phyloP scores from a whole-genome alignment of 345 rosid species.

The Eutrema heterophyllum region DNA sequence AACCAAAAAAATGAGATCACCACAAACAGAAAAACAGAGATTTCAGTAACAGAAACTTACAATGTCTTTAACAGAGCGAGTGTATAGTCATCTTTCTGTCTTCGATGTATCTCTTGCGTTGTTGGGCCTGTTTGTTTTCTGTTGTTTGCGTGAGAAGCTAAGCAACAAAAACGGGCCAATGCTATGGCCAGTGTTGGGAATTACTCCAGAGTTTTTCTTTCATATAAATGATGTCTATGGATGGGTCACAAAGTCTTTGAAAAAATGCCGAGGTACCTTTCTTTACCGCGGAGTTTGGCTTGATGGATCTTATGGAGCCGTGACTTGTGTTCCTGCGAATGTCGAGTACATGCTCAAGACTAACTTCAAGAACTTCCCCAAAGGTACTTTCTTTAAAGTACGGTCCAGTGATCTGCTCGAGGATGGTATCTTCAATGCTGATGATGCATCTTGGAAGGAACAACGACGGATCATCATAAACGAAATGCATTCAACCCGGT shows the following conservation, averaged over 20 bases:
- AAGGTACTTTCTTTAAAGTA: slow-evolving; percentile 51
- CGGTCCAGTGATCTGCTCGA: slow-evolving; percentile 66
- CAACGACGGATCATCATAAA: slow-evolving; percentile 52
- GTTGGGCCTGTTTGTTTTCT: slow-evolving; percentile 45
- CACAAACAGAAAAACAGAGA: background rate
- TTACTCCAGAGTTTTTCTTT: slow-evolving; percentile 36
- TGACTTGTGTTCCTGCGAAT: slow-evolving; percentile 51
- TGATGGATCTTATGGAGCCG: slow-evolving; percentile 46
- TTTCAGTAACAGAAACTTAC: background rate
- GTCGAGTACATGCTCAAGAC: slow-evolving; percentile 67
- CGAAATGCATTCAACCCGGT: slow-evolving; percentile 45
- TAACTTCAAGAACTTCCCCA: slow-evolving; percentile 64
- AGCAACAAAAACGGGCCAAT: slow-evolving; percentile 45
- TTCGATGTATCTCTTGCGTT: slow-evolving; percentile 43
- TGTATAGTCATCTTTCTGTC: slow-evolving; percentile 23
- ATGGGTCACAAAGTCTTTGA: slow-evolving; percentile 44
- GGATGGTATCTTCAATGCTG: slow-evolving; percentile 63
- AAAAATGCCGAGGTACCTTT: slow-evolving; percentile 47
- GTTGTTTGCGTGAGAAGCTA: slow-evolving; percentile 44
- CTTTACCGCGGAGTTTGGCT: slow-evolving; percentile 49
- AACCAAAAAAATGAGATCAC: background rate
- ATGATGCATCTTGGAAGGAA: slow-evolving; percentile 50
- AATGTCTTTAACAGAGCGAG: slow-evolving; percentile 19
- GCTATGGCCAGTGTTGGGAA: slow-evolving; percentile 66
- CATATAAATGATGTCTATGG: slow-evolving; percentile 33